Conservation (phyloP, 2,329 filamentous ascomycete genomes). For the Penicillium sumatraense region DNA sequence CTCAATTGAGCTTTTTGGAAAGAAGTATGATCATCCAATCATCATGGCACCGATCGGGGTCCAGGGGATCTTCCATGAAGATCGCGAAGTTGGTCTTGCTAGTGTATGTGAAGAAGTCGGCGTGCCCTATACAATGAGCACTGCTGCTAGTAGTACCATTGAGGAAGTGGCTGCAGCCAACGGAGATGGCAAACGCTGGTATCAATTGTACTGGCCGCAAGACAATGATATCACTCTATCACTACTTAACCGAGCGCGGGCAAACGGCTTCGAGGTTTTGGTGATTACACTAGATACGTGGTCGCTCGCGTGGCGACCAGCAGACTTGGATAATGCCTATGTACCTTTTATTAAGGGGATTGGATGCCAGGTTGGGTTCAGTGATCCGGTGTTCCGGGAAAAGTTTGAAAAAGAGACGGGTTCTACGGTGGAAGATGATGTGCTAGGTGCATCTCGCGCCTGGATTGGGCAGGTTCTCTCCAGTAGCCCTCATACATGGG, state of each 20-base stretch:
- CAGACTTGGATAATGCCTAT: conserved; percentile 64
- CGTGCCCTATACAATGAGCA: conserved; percentile 71
- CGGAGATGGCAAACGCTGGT: conserved; percentile 67
- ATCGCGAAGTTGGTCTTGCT: conserved; percentile 68
- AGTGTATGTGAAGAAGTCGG: conserved; percentile 63
- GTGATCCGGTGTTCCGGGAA: conserved; percentile 67
- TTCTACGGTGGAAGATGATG: conserved; percentile 52
- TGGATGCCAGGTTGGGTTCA: conserved; percentile 67
- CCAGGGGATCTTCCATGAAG: conserved; percentile 68
- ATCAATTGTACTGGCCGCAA: conserved; percentile 75
- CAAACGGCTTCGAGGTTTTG: conserved; percentile 65
- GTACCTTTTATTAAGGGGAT: conserved; percentile 61
- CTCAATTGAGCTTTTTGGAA: conserved; percentile 58
- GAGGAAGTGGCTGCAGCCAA: conserved; percentile 68
- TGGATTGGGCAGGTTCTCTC: conserved; percentile 62
- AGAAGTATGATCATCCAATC: conserved; percentile 56
- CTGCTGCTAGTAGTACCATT: conserved; percentile 66
- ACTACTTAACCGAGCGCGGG: conserved; percentile 65
- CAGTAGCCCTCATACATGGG: conserved; percentile 62
- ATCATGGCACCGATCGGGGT: conserved; percentile 72
- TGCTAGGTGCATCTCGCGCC: conserved; percentile 54
- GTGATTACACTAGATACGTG: conserved; percentile 77
- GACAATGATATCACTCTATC: conserved; percentile 69
- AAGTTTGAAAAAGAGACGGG: conserved; percentile 59
- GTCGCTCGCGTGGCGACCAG: conserved; percentile 68